Percentiles rank a stretch among this genome's conserved stretches.
Conservation (phyloP, 441 rosid genomes). For the Iberis amara region DNA sequence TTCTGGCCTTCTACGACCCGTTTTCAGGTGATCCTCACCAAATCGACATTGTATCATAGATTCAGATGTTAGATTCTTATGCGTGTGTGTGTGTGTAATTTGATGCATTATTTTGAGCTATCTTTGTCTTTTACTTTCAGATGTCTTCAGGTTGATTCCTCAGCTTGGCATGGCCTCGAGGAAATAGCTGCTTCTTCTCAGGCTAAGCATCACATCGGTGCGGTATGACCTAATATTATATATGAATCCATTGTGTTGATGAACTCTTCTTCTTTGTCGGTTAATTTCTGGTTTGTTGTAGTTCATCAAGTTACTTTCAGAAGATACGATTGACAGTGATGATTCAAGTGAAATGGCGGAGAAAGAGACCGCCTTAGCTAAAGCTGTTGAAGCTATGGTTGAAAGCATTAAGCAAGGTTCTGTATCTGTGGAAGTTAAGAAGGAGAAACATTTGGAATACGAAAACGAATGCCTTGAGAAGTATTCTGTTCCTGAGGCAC, state of each 20-base stretch:
- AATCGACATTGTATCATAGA: background rate
- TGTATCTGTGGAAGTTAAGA: conserved; percentile 45
- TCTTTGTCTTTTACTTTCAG: conserved; percentile 31
- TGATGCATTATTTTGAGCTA: background rate
- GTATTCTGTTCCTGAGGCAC: conserved; percentile 33
- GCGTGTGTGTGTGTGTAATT: background rate
- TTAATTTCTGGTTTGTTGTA: conserved; percentile 19
- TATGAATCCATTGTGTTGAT: background rate
- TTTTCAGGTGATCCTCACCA: conserved; percentile 48
- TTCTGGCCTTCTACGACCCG: conserved; percentile 64
- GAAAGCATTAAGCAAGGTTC: conserved; percentile 36
- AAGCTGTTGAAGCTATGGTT: conserved; percentile 57
- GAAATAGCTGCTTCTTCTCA: conserved; percentile 74
- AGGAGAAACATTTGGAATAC: conserved; percentile 46
- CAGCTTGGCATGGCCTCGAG: conserved; percentile 65
- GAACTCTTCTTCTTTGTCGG: background rate
- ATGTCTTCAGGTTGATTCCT: conserved; percentile 51
- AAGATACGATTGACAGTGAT: conserved; percentile 36
- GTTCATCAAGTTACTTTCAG: conserved; percentile 66
- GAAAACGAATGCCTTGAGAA: conserved; percentile 59
- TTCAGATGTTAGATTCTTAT: too few species aligned
- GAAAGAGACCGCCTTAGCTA: conserved; percentile 56
- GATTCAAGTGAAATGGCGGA: conserved; percentile 39
- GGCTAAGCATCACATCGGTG: conserved; percentile 61
- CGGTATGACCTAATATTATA: conserved; percentile 39